Conservation (phyloP, 306 rosid genomes). For the Cyclanthera cordifolia region DNA sequence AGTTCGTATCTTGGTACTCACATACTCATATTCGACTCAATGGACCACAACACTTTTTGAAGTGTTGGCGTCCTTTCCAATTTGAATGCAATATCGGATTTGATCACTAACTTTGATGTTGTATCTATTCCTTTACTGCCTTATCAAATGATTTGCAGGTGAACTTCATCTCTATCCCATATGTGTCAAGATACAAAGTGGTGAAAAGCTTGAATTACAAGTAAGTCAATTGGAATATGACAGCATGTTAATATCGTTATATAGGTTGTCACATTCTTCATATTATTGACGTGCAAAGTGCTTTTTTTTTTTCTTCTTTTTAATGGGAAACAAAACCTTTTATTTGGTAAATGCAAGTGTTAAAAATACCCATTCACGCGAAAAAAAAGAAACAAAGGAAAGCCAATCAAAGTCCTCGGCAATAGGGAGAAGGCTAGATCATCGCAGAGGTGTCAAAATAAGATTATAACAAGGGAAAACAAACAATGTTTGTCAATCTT, state of each 20-base stretch:
- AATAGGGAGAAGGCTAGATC: no score
- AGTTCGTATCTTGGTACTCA: no score
- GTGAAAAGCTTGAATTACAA: constrained; percentile 95
- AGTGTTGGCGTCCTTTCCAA: neutral
- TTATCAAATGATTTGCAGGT: constrained; percentile 34
- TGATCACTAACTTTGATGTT: neutral
- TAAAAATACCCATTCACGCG: no score
- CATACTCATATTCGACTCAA: neutral
- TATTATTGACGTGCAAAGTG: neutral
- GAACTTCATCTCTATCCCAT: constrained; percentile 86
- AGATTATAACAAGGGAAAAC: no score
- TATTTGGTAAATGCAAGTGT: no score
- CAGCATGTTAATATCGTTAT: neutral
- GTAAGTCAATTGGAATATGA: constrained; percentile 33
- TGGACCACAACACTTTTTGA: neutral
- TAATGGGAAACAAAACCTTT: no score
- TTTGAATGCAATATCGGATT: neutral
- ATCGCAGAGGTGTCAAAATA: no score
- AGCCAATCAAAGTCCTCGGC: no score
- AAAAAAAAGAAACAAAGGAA: no score
- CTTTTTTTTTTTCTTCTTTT: no score
- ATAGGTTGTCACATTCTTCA: neutral
- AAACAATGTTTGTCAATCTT: no score
- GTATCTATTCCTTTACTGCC: neutral
- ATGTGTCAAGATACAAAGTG: constrained; percentile 75